A percentile compares a stretch with the other conserved stretches of the same genome.
phyloP scores from a whole-genome alignment of 2,329 filamentous ascomycete genomes.

The Ophiostoma piceae region DNA sequence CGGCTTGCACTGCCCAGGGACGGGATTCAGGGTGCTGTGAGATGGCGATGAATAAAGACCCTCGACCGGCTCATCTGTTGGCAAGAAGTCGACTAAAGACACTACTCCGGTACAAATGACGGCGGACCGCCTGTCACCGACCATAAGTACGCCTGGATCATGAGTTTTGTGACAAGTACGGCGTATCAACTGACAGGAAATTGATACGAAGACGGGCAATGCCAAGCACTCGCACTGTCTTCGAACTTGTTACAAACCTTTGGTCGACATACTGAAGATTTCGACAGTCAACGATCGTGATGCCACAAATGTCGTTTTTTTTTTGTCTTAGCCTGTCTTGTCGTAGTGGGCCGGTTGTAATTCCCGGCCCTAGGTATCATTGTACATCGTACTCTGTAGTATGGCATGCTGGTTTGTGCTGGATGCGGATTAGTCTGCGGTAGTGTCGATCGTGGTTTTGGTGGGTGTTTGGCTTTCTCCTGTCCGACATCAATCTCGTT shows the following conservation, averaged over 20 bases:
- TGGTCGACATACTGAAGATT: background rate
- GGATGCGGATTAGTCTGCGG: background rate
- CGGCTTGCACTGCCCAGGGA: background rate
- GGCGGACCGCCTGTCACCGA: too few species aligned
- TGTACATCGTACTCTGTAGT: background rate
- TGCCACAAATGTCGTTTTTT: background rate
- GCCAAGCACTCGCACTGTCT: background rate
- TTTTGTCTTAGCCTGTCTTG: background rate
- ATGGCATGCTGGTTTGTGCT: conserved; percentile 1
- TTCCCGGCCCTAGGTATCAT: background rate
- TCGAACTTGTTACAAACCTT: background rate
- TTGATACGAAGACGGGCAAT: background rate
- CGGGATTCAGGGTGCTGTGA: background rate
- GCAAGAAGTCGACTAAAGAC: too few species aligned
- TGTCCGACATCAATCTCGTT: background rate
- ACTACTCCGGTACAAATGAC: background rate
- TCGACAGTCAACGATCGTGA: background rate
- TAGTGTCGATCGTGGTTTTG: background rate
- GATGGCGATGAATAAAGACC: background rate
- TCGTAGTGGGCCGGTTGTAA: background rate
- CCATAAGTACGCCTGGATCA: too few species aligned
- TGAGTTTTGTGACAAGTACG: too few species aligned
- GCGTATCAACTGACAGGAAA: too few species aligned
- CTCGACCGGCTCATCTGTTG: background rate
- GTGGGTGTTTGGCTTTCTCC: background rate